These are phyloP conservation scores for Populus alba DNA, from an alignment of 345 rosid species.

Conservation along the genomic window DNA sequence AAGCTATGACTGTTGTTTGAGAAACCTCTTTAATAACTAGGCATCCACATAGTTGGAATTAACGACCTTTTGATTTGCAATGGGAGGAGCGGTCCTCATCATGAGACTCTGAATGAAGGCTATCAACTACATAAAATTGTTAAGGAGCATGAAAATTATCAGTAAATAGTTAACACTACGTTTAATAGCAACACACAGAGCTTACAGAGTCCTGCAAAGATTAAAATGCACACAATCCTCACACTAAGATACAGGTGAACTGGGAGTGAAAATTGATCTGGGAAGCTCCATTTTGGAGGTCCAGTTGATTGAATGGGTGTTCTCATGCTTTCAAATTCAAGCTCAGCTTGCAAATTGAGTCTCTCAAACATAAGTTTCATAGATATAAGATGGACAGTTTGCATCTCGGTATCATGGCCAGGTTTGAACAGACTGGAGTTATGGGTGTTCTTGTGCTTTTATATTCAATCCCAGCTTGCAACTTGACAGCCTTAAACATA, in stretches of 20 bases:
- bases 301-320: too few relatives aligned
- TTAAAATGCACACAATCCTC: neutral
- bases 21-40: slow-evolving; percentile 2
- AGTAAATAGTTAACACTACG: neutral
- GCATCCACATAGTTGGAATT: slow-evolving; percentile 26
- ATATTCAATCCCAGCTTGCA: neutral
- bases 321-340: too few relatives aligned
- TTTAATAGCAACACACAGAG: neutral
- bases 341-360: too few relatives aligned
- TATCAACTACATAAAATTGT: slow-evolving; percentile 42
- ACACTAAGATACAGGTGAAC: neutral
- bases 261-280: neutral
- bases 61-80: slow-evolving; percentile 26
- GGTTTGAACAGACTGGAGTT: too few relatives aligned
- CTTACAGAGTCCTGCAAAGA: neutral
- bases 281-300: too few relatives aligned
- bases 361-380: too few relatives aligned
- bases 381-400: too few relatives aligned
- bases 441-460: too few relatives aligned
- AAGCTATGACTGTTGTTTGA: neutral
- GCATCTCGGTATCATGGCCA: too few relatives aligned
- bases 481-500: neutral
- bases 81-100: slow-evolving; percentile 62
- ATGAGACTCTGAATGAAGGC: slow-evolving; percentile 74
- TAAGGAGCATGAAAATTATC: neutral